Conservation (phyloP, 768 basidiomycete genomes). For the Tricholoma matsutake region DNA sequence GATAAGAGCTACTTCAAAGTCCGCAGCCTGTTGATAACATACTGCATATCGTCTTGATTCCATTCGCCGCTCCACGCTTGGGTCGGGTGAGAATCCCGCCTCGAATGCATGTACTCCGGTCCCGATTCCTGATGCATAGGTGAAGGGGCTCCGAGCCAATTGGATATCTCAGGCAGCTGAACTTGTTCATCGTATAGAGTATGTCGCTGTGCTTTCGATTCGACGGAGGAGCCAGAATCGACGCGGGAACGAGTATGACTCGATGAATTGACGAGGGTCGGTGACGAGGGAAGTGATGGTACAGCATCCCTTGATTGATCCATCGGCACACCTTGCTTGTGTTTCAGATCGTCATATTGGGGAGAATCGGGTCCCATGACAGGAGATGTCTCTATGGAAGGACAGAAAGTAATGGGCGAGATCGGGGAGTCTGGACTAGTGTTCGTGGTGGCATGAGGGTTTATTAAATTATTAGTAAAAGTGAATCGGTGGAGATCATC, state of each 20-base stretch:
- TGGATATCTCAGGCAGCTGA: slow-evolving; percentile 9
- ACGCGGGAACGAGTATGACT: slow-evolving; percentile 14
- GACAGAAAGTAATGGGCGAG: slow-evolving; percentile 30
- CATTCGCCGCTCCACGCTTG: slow-evolving; percentile 13
- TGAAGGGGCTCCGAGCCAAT: slow-evolving; percentile 9
- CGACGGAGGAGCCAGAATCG: not conserved
- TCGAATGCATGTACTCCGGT: not conserved
- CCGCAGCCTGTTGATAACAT: slow-evolving; percentile 11
- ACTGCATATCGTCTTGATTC: slow-evolving; percentile 16
- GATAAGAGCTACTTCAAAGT: slow-evolving; percentile 6
- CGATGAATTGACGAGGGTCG: slow-evolving; percentile 17
- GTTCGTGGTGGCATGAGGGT: slow-evolving; percentile 6
- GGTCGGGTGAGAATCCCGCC: slow-evolving; percentile 5
- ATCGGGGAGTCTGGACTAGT: slow-evolving; percentile 15
- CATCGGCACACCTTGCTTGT: not conserved
- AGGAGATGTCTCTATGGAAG: slow-evolving; percentile 19
- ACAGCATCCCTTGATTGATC: slow-evolving; percentile 1
- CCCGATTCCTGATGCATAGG: not conserved
- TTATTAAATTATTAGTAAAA: slow-evolving; percentile 17
- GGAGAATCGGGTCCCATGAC: not conserved
- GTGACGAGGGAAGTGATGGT: slow-evolving; percentile 17
- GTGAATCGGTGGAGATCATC: slow-evolving; percentile 21
- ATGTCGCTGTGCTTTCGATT: slow-evolving; percentile 1
- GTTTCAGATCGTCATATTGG: slow-evolving; percentile 13
- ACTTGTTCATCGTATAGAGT: not conserved